Percentiles rank a stretch among this genome's conserved stretches.
Conservation (phyloP, 768 basidiomycete species). For the Chlorophyllum brunneum region DNA sequence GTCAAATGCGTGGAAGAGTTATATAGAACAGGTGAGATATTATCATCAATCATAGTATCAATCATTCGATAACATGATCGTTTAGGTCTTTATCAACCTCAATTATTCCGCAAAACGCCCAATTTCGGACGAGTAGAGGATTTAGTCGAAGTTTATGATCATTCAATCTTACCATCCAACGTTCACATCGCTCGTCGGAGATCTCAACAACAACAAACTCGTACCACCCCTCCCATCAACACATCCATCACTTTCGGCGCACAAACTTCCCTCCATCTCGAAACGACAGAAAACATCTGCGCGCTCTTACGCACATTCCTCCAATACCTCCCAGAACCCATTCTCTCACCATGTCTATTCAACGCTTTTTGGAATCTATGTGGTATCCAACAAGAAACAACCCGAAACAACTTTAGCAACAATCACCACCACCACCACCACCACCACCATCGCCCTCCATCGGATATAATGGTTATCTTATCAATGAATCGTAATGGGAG, state of each 20-base stretch:
- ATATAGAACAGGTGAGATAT: conserved; percentile 31
- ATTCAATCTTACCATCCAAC: conserved; percentile 20
- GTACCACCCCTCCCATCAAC: not conserved
- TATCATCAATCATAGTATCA: not conserved
- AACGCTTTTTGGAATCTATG: conserved; percentile 35
- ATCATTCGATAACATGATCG: not conserved
- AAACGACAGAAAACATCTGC: conserved; percentile 37
- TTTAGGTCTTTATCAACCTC: conserved; percentile 30
- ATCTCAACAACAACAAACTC: conserved; percentile 1
- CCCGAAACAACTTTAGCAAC: not conserved
- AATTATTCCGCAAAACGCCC: conserved; percentile 30
- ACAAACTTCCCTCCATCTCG: conserved; percentile 28
- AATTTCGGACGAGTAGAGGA: conserved; percentile 32
- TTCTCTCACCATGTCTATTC: conserved; percentile 30
- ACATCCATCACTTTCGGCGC: conserved; percentile 21
- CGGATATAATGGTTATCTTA: too few relatives aligned
- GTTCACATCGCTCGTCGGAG: conserved; percentile 19
- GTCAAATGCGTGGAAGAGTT: conserved; percentile 40
- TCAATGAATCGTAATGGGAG: conserved; percentile 15
- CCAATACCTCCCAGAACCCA: conserved; percentile 36
- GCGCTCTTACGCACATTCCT: conserved; percentile 37
- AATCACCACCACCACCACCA: too few relatives aligned
- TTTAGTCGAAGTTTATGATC: conserved; percentile 35
- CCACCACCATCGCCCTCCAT: too few relatives aligned
- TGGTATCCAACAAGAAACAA: conserved; percentile 18